These are phyloP conservation scores for Rhizopogon rudus DNA, from an alignment of 768 basidiomycete species.

Conservation along the genomic window DNA sequence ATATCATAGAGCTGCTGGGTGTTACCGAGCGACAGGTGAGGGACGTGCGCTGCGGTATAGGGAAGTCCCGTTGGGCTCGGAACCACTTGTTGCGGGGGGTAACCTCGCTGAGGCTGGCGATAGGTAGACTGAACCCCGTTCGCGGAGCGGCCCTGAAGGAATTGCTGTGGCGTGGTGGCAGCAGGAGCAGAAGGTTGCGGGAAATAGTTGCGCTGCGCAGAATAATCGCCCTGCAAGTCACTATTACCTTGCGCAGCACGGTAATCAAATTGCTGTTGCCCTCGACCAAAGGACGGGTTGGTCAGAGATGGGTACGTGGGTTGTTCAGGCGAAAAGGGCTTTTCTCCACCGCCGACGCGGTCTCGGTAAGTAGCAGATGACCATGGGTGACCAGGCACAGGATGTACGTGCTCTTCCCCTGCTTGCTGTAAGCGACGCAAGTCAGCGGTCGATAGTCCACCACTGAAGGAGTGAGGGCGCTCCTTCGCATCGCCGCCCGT, in stretches of 20 bases:
- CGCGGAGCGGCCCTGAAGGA: constrained; percentile 46
- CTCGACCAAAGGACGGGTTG: constrained; percentile 44
- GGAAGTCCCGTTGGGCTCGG: constrained; percentile 50
- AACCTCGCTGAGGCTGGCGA: constrained; percentile 57
- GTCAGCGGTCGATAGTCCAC: constrained; percentile 69
- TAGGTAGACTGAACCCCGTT: constrained; percentile 48
- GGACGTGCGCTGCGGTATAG: constrained; percentile 48
- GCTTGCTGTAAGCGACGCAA: constrained; percentile 71
- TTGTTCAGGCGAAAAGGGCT: constrained; percentile 40
- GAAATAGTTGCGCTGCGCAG: constrained; percentile 51
- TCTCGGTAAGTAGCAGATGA: constrained; percentile 47
- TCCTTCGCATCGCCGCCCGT: constrained; percentile 59
- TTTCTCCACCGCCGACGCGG: constrained; percentile 30
- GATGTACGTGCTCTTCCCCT: constrained; percentile 39
- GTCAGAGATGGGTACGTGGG: constrained; percentile 66
- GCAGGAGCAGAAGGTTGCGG: constrained; percentile 35
- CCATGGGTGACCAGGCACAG: constrained; percentile 45
- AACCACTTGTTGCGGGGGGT: constrained; percentile 51
- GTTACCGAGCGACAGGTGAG: constrained; percentile 67
- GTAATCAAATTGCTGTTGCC: constrained; percentile 49
- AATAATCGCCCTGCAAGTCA: constrained; percentile 46
- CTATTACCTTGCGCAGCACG: constrained; percentile 32
- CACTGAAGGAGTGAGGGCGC: constrained; percentile 78
- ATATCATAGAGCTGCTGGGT: constrained; percentile 79
- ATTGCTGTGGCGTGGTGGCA: constrained; percentile 39